Evolutionary conservation across 192 early-diverging fungal genomes (phyloP), one percentile per base, ranked within the genome.

Genomic region (Geranomyces variabilis): DNA sequence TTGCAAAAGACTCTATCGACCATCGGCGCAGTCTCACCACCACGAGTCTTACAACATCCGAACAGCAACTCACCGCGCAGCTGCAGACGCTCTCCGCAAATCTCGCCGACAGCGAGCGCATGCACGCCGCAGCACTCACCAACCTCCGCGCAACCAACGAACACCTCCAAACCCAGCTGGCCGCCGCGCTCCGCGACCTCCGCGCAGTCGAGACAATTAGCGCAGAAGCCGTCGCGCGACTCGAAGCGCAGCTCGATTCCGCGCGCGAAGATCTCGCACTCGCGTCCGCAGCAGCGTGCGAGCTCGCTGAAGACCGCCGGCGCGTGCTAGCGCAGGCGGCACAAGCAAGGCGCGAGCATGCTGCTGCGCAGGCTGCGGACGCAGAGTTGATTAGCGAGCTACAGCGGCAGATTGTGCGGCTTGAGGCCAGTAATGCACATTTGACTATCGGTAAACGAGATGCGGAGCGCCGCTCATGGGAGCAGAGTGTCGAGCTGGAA

Each of bases 201-300:
- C 71, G 74, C 26, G 63, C 73, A 36, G 71, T 63, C 51, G 76
- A 80, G 47, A n/a, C 24, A 4, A 43, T 64, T 0, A 75, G 80
- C 61, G 74, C 75, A 14, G 48, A 72, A 26, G 58, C 66, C 33
- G 76, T 80, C 0, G 19, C 55, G 19, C n/a, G 1, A 1, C 74
- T 83, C 30, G 81, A 83, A 62, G 8, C 22, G 6, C 78, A 83
- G 34, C 71, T 83, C 41, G 81, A 83, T 0, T 29, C 47, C n/a
- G 66, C 80, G 19, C 70, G 78, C 14, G 29, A 62, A 21, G 81
- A 79, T 29, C 63, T 77, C 28, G 29, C 30, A 17, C 22, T 24
- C 21, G 67, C 69, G 22, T 48, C 62, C 22, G 34, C 46, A 45
- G 36, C 63, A 13, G 69, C 69, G 24, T 22, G 44, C 45, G 74